phyloP scores from a whole-genome alignment of 1,139 yeast species.

The Pichia sp. region DNA sequence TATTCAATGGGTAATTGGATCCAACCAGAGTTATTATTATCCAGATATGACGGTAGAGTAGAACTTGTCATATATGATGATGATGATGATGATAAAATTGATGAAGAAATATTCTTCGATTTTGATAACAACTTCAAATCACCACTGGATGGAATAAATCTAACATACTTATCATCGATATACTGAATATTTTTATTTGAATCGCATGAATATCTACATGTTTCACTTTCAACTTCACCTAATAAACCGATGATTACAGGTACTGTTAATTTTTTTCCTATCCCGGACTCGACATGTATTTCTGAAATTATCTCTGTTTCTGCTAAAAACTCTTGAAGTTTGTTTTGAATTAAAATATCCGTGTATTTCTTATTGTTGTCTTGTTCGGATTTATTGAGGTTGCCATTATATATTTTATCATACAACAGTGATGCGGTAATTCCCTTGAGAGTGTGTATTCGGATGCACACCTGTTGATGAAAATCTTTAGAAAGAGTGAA shows the following conservation, averaged over 20 bases:
- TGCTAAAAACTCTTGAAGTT: background rate
- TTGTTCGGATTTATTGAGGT: background rate
- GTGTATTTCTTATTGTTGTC: background rate
- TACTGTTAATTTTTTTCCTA: slow-evolving; percentile 51
- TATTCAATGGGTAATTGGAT: slow-evolving; percentile 63
- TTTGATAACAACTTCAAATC: background rate
- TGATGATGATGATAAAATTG: background rate
- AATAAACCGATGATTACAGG: slow-evolving; percentile 41
- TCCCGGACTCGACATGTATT: slow-evolving; percentile 53
- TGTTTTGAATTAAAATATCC: slow-evolving; percentile 8
- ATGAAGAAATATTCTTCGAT: background rate
- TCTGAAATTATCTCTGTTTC: slow-evolving; percentile 37
- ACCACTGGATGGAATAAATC: slow-evolving; percentile 1
- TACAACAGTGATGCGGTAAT: slow-evolving; percentile 8
- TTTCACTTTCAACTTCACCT: slow-evolving; percentile 3
- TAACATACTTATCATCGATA: slow-evolving; percentile 4
- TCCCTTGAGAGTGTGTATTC: slow-evolving; percentile 11
- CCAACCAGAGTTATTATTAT: slow-evolving; percentile 31
- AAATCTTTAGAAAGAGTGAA: slow-evolving; percentile 76
- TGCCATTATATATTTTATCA: background rate
- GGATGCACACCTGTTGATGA: slow-evolving; percentile 40
- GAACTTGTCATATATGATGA: background rate
- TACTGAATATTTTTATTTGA: background rate
- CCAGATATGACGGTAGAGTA: background rate
- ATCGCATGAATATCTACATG: background rate